phyloP scores from a whole-genome alignment of 345 rosid genomes.

The Melastoma malabathricum region DNA sequence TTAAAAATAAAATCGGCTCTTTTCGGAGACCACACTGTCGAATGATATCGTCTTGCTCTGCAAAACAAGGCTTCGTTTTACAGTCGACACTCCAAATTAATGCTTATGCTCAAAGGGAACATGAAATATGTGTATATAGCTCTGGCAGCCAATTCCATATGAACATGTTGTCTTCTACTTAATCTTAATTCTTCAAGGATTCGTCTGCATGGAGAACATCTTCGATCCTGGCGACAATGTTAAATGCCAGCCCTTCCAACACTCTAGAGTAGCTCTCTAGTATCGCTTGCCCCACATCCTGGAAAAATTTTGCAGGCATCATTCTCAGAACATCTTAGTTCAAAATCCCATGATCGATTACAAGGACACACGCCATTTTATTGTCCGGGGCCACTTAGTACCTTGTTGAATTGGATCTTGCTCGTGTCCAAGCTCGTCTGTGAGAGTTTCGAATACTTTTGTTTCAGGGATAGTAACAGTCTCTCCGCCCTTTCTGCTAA shows the following conservation, averaged over 20 bases:
- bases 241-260: conserved; percentile 83
- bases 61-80: too few species aligned
- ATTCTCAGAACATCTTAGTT: too few species aligned
- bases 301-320: conserved; percentile 6
- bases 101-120: too few species aligned
- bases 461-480: conserved; percentile 69
- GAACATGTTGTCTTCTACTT: too few species aligned
- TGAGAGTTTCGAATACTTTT: conserved; percentile 73
- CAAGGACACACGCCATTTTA: neutral
- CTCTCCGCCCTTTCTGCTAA: conserved; percentile 79
- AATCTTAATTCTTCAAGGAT: conserved; percentile 15
- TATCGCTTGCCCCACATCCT: conserved; percentile 89
- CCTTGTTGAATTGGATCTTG: conserved; percentile 80
- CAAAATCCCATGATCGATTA: neutral
- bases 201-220: conserved; percentile 69
- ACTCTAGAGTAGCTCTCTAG: conserved; percentile 90
- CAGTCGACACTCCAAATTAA: too few species aligned
- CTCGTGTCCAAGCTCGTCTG: conserved; percentile 88
- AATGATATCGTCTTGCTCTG: too few species aligned
- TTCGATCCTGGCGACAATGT: conserved; percentile 77
- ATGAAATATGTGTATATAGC: too few species aligned
- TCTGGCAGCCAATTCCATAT: too few species aligned
- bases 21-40: too few species aligned
- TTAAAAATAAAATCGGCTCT: too few species aligned
- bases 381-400: conserved; percentile 12